phyloP scores from a whole-genome alignment of 257 asterid species.

The Capsicum chinense region DNA sequence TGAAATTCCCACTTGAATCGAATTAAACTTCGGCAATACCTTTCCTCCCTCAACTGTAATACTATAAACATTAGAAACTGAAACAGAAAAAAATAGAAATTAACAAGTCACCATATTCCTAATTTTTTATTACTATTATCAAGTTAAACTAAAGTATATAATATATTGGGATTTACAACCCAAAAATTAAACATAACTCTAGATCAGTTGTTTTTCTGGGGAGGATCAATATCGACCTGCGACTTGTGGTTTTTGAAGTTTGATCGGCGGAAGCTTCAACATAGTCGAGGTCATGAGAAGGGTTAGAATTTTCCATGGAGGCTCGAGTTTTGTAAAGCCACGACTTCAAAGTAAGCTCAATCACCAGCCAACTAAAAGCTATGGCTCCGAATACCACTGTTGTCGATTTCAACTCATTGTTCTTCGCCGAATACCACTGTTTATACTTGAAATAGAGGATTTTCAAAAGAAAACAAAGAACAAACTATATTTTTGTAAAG shows the following conservation, averaged over 20 bases:
- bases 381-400: constrained; percentile 70
- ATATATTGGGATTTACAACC: background rate
- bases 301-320: constrained; percentile 67
- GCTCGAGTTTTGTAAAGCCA: constrained; percentile 71
- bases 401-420: constrained; percentile 55
- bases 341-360: constrained; percentile 82
- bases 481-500: too few relatives aligned
- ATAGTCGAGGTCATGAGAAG: constrained; percentile 59
- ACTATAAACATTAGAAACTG: too few relatives aligned
- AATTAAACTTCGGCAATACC: too few relatives aligned
- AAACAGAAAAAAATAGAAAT: background rate
- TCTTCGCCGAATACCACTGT: constrained; percentile 15
- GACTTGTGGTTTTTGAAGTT: background rate
- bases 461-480: too few relatives aligned
- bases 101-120: background rate
- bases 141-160: too few relatives aligned
- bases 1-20: too few relatives aligned
- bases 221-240: background rate
- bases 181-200: background rate
- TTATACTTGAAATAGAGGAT: too few relatives aligned
- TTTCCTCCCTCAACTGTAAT: too few relatives aligned
- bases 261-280: constrained; percentile 36
- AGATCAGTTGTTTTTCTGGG: background rate
- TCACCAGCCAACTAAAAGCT: constrained; percentile 75
- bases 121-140: too few relatives aligned